Evolutionary conservation across 345 rosid species (phyloP), one percentile per base, ranked within the genome.

Genomic region (Eucalyptus viminalis): DNA sequence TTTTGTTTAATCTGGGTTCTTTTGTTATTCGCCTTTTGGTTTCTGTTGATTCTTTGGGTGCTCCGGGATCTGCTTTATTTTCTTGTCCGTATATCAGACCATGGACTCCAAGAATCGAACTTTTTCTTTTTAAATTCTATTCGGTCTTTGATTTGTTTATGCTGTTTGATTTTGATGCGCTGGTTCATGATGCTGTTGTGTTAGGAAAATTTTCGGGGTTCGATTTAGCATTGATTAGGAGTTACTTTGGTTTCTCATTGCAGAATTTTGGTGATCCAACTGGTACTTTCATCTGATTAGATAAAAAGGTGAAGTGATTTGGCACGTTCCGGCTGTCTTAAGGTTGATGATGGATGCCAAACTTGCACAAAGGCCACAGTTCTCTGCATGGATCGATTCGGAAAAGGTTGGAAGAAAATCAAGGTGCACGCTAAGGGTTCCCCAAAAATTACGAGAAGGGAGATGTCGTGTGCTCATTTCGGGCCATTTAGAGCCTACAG

Each of bases 301-400:
- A 86, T 47, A 86, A 49, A 86, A 34, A 49, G 58, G 58, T 19
- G 9, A 11, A 86, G 56, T 86, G 25, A 49, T 86, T 86, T 86
- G 87, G 54, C 87, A 27, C 34, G 87, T 21, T 29, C 58, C 40
- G 44, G 47, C 85, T 76, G 47, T 76, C 85, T 76, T 37, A 76
- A 76, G 85, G 85, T 76, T 76, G 81, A 87, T 50, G n/a, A 97
- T 97, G 98, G 97, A 97, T 90, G 95, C 95, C 27, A 92, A 90
- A 90, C 89, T 92, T 86, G 91, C 91, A 24, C 94, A 91, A 88
- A 92, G 92, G 89, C 65, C 93, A 85, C 96, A 94, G 16, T 90
- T 88, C 89, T 92, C 95, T 49, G 88, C 90, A 54, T 92, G 95
- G 95, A 65, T 92, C 80, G 93, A 89, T 89, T 90, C 89, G 40